phyloP scores from a whole-genome alignment of 2,329 filamentous ascomycete genomes.

The Gaeumannomyces sp. region DNA sequence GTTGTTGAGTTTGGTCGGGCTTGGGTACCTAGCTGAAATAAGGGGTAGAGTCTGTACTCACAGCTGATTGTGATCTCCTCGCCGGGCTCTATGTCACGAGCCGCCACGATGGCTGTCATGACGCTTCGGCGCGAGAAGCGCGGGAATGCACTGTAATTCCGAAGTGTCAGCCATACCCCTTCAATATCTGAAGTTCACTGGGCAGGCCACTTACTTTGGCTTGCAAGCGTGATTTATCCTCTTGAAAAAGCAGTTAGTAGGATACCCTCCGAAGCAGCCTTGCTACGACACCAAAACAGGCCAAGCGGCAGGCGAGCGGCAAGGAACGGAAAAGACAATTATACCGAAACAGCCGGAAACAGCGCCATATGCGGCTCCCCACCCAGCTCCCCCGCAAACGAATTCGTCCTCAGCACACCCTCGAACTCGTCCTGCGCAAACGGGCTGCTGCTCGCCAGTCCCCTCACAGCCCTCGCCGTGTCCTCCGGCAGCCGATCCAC shows the following conservation, averaged over 20 bases:
- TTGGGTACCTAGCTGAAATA: too few relatives aligned
- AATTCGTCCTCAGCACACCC: constrained; percentile 29
- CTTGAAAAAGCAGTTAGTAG: neutral
- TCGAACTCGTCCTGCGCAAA: constrained; percentile 25
- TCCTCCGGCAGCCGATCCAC: constrained; percentile 24
- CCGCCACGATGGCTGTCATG: constrained; percentile 17
- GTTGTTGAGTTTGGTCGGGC: too few relatives aligned
- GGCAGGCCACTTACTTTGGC: constrained; percentile 26
- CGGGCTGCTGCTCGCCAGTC: constrained; percentile 23
- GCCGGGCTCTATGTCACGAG: constrained; percentile 17
- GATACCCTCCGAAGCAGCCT: too few relatives aligned
- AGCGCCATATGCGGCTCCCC: constrained; percentile 17
- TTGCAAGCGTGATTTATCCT: constrained; percentile 29
- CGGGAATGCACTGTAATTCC: constrained; percentile 26
- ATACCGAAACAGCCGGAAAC: neutral
- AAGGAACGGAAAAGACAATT: neutral
- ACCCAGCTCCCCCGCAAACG: constrained; percentile 23
- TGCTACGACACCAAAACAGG: too few relatives aligned
- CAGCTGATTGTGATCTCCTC: constrained; percentile 24
- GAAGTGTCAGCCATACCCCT: too few relatives aligned
- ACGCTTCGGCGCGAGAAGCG: constrained; percentile 22
- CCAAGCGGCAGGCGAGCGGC: too few relatives aligned
- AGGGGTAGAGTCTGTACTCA: constrained; percentile 8
- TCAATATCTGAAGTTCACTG: too few relatives aligned
- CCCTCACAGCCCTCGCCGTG: constrained; percentile 21